Evolutionary conservation across 768 basidiomycete genomes (phyloP).

Genomic region (Termitomyces sp.): DNA sequence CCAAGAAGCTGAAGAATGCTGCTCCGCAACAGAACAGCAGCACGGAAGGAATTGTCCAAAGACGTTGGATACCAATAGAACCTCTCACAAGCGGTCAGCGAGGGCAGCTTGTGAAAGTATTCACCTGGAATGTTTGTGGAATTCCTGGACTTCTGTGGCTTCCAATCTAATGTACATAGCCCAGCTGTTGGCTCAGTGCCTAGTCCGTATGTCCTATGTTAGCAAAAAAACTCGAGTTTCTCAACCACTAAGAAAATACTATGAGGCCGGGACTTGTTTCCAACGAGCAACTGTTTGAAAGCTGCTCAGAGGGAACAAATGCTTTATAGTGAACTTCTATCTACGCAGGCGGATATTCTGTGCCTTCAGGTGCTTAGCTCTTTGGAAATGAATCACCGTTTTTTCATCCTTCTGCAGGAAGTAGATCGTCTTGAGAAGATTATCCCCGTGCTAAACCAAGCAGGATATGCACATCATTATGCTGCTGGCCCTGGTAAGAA

Average conservation of each 20-base stretch:
- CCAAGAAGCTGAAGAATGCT: conserved; percentile 24
- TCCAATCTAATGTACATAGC: conserved; percentile 9
- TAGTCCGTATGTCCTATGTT: conserved; percentile 58
- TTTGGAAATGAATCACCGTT: not conserved
- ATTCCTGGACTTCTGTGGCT: not conserved
- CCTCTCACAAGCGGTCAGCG: conserved; percentile 14
- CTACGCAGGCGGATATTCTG: conserved; percentile 70
- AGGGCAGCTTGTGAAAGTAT: conserved; percentile 42
- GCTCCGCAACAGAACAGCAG: conserved; percentile 7
- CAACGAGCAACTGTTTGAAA: conserved; percentile 81
- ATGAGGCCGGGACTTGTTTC: conserved; percentile 75
- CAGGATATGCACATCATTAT: conserved; percentile 60
- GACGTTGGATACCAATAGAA: conserved; percentile 35
- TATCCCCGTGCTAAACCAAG: conserved; percentile 55
- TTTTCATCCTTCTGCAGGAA: conserved; percentile 46
- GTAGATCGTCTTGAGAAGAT: conserved; percentile 78
- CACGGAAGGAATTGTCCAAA: conserved; percentile 22
- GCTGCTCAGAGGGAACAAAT: conserved; percentile 67
- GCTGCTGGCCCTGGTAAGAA: conserved; percentile 69
- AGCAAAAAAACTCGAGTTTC: not conserved
- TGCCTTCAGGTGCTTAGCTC: conserved; percentile 67
- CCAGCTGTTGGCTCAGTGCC: conserved; percentile 71
- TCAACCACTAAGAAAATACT: not conserved
- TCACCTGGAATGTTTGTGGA: conserved; percentile 80
- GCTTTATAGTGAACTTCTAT: conserved; percentile 70